These are phyloP conservation scores for Cymbidium sinense DNA, from an alignment of 106 monocot species.

Conservation along the genomic window DNA sequence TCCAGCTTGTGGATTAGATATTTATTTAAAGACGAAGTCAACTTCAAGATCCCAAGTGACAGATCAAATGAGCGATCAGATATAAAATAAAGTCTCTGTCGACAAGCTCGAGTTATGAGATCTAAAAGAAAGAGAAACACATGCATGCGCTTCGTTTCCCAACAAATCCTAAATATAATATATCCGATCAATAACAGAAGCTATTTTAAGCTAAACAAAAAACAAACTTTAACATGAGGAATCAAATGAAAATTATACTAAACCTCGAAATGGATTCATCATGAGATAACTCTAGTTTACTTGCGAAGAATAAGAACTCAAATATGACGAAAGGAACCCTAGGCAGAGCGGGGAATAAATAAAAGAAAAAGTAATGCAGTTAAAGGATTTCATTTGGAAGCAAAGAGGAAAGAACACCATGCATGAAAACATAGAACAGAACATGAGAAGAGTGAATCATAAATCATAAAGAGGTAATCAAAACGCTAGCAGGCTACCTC, in stretches of 20 bases:
- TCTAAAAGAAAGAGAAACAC: not conserved
- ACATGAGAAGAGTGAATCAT: not conserved
- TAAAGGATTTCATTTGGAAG: no score
- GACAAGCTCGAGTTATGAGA: not conserved
- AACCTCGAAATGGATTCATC: no score
- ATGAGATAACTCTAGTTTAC: no score
- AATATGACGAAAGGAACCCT: no score
- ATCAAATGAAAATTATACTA: not conserved
- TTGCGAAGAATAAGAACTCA: no score
- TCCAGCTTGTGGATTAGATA: not conserved
- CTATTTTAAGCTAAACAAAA: not conserved
- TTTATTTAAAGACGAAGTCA: not conserved
- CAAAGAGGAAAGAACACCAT: no score
- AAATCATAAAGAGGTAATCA: not conserved
- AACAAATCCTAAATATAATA: not conserved
- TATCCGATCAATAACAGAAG: no score
- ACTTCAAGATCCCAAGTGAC: not conserved
- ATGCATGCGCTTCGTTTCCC: not conserved
- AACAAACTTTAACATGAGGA: not conserved
- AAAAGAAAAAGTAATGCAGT: no score
- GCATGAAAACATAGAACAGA: not conserved
- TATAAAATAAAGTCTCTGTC: not conserved
- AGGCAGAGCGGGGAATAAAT: no score
- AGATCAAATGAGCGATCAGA: not conserved
- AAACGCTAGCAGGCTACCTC: not conserved